A percentile compares a stretch with the other conserved stretches of the same genome.
These are phyloP conservation scores for Umbilicaria muhlenbergii DNA, from an alignment of 495 filamentous ascomycete genomes.

Conservation along the genomic window DNA sequence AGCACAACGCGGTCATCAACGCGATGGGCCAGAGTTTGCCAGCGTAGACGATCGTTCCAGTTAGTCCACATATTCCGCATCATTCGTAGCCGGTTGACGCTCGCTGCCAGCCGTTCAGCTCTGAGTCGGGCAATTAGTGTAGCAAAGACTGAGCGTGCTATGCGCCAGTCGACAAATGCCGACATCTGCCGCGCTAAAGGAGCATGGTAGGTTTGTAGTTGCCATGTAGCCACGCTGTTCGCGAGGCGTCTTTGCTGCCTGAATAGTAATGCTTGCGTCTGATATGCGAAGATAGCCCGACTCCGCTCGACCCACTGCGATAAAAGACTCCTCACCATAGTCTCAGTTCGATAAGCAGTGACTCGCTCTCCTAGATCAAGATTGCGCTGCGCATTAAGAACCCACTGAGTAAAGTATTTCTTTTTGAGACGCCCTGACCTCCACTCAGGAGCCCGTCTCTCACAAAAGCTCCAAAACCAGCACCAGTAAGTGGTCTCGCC, in stretches of 20 bases:
- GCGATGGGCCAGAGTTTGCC: conserved; percentile 31
- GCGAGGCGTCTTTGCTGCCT: conserved; percentile 18
- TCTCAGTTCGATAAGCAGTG: background rate
- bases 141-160: conserved; percentile 30
- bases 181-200: conserved; percentile 31
- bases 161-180: conserved; percentile 29
- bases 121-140: conserved; percentile 36
- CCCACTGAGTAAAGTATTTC: conserved; percentile 29
- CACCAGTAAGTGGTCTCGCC: conserved; percentile 30
- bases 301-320: conserved; percentile 13
- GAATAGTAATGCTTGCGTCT: conserved; percentile 20
- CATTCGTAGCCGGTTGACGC: conserved; percentile 34
- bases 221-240: conserved; percentile 24
- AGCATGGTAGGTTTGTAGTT: conserved; percentile 25
- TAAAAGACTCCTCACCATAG: conserved; percentile 1
- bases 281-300: conserved; percentile 15
- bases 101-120: conserved; percentile 35
- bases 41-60: conserved; percentile 53
- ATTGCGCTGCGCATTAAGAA: background rate
- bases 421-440: conserved; percentile 31
- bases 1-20: conserved; percentile 44
- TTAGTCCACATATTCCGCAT: conserved; percentile 42
- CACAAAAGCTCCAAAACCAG: conserved; percentile 41
- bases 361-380: conserved; percentile 7
- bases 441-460: conserved; percentile 37